These are phyloP conservation scores for Tylopilus plumbeoviolaceoides DNA, from an alignment of 768 basidiomycete species.

Conservation along the genomic window DNA sequence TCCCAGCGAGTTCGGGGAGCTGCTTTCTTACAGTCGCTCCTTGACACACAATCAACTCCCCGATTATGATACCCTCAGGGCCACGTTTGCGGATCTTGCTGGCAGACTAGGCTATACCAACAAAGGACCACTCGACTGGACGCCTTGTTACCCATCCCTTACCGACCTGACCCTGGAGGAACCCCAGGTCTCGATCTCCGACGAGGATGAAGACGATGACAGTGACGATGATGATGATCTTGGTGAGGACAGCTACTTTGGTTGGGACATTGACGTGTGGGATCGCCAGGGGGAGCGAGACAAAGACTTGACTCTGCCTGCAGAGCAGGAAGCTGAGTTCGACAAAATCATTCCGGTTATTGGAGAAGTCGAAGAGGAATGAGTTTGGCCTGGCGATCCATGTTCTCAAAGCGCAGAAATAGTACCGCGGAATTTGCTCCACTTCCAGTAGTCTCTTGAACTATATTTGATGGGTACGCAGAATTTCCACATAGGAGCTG, in stretches of 20 bases:
- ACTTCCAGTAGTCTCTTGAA: not conserved
- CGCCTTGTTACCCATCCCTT: not conserved
- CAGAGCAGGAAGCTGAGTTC: not conserved
- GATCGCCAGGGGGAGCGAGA: constrained; percentile 1
- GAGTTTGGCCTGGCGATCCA: not conserved
- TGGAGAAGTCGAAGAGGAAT: not conserved
- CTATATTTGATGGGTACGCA: too few species aligned
- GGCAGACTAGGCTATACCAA: not conserved
- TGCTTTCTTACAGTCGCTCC: constrained; percentile 1
- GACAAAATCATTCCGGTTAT: not conserved
- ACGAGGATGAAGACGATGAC: not conserved
- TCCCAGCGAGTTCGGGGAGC: not conserved
- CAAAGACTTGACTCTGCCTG: not conserved
- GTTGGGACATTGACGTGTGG: constrained; percentile 1
- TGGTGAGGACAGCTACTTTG: constrained; percentile 1
- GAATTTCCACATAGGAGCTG: not conserved
- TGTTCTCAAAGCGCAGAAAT: not conserved
- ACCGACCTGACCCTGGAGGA: not conserved
- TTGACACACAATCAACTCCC: constrained; percentile 1
- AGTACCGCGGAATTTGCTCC: not conserved
- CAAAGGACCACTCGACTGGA: constrained; percentile 4
- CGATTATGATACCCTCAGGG: not conserved
- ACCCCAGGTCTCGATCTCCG: not conserved
- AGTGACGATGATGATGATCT: not conserved
- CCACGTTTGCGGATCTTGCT: not conserved